A percentile compares a stretch with the other conserved stretches of the same genome.
These are phyloP conservation scores for Mycena crocata DNA, from an alignment of 768 basidiomycete genomes.

Conservation along the genomic window DNA sequence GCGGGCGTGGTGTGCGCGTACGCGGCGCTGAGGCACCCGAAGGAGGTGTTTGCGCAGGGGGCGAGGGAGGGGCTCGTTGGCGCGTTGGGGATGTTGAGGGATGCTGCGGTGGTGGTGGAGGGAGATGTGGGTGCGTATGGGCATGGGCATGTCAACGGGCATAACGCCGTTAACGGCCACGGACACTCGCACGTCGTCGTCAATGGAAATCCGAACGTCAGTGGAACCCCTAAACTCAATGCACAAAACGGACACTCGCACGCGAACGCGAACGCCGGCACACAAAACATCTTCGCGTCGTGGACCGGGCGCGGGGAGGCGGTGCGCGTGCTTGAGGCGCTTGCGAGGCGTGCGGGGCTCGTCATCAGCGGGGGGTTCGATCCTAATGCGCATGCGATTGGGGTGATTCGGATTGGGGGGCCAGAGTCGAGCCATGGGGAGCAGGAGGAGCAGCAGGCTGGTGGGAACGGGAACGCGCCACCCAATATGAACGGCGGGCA, in stretches of 20 bases:
- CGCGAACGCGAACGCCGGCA: too few species aligned
- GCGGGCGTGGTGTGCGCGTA: slow-evolving; percentile 75
- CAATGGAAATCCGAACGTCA: neutral
- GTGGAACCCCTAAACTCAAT: too few species aligned
- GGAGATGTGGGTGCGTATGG: slow-evolving; percentile 38
- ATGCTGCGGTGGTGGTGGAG: slow-evolving; percentile 34
- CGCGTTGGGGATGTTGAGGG: slow-evolving; percentile 23
- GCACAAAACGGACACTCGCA: too few species aligned
- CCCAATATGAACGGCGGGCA: too few species aligned
- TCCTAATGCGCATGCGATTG: neutral
- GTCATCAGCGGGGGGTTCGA: neutral
- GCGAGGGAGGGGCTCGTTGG: slow-evolving; percentile 53
- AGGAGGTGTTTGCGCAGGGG: slow-evolving; percentile 56
- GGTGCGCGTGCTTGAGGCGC: slow-evolving; percentile 36
- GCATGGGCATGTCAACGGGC: neutral
- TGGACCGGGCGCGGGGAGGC: slow-evolving; percentile 35
- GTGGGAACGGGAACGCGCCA: too few species aligned
- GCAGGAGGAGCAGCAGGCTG: too few species aligned
- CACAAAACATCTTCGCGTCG: neutral
- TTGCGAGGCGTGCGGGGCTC: slow-evolving; percentile 40
- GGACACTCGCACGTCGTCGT: neutral
- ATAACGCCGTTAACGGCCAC: too few species aligned
- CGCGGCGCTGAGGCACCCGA: slow-evolving; percentile 66
- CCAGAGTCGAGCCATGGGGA: too few species aligned
- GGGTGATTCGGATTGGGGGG: too few species aligned